Evolutionary conservation across 2,329 filamentous ascomycete genomes (phyloP), one percentile per base, ranked within the genome.

Genomic region (Botrytis deweyae): DNA sequence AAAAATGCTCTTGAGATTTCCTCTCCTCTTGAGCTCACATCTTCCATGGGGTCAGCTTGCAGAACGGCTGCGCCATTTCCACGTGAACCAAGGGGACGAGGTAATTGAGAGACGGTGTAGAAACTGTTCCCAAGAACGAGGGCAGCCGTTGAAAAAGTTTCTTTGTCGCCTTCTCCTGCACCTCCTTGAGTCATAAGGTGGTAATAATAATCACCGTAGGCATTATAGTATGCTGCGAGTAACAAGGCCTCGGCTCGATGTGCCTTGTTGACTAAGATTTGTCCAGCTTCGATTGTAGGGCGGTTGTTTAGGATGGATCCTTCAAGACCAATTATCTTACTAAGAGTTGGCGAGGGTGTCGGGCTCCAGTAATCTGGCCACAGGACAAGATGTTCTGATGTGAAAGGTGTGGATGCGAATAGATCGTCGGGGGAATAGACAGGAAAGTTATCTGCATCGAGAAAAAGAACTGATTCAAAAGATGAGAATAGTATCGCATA

Each of bases 401-500:
- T 79, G 78, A 86, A 87, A 0, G 84, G 83, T 38, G 84, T 81
- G 6, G 78, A 78, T 0, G 74, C 75, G 77, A 87, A 86, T 0
- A 87, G 76, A 8, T 77, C 67, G 25, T 84, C 83, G 0, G 85
- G 85, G 33, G 82, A 79, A 10, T 81, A 77, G 4, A 86, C 72
- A 0, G 85, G 83, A 63, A 87, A 84, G 55, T 82, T 82, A 71
- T 87, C 85, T 5, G 84, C 84, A 74, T 87, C 86, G 18, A 87
- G 79, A 76, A 85, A 87, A 8, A 87, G 80, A n/a, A 87, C 81
- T 40, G 85, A 81, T 74, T 85, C 83, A 72, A 87, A 87, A 0
- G 84, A 84, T 20, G 84, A 86, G 76, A 87, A 85, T 6, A 87
- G 78, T 77, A 87, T 84, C 3, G 85, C 83, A 77, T 84, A 87